These are phyloP conservation scores for Bryoglossum gracile DNA, from an alignment of 495 filamentous ascomycete genomes.

Conservation along the genomic window DNA sequence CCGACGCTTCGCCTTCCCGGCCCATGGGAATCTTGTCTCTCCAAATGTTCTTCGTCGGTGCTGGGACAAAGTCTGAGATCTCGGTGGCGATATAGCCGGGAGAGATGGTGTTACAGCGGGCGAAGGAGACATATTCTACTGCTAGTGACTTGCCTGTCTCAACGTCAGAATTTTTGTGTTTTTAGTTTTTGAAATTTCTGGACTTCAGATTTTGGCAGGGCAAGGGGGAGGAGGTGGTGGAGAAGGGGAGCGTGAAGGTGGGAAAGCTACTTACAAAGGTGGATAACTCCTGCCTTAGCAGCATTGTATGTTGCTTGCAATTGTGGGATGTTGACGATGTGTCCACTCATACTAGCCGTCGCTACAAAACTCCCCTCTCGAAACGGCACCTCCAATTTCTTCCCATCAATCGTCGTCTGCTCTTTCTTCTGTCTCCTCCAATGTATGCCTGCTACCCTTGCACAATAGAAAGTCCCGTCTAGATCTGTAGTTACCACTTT, in stretches of 20 bases:
- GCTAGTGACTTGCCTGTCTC: constrained; percentile 61
- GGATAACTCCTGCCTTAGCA: constrained; percentile 77
- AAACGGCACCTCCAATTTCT: constrained; percentile 54
- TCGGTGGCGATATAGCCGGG: constrained; percentile 87
- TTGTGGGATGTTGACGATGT: constrained; percentile 85
- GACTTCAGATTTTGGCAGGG: no score
- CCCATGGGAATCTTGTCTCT: constrained; percentile 80
- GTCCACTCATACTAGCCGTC: constrained; percentile 75
- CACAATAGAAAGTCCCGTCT: constrained; percentile 78
- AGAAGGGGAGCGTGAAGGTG: no score
- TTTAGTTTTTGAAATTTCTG: no score
- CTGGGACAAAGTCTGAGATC: constrained; percentile 64
- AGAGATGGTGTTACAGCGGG: constrained; percentile 72
- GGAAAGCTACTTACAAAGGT: constrained; percentile 57
- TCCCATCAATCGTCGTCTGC: constrained; percentile 57
- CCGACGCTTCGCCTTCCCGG: constrained; percentile 62
- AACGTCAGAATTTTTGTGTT: no score
- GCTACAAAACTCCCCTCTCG: constrained; percentile 67
- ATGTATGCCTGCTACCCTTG: constrained; percentile 64
- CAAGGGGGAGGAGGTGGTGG: no score
- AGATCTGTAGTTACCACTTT: constrained; percentile 68
- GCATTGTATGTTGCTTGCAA: constrained; percentile 82
- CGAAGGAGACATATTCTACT: constrained; percentile 82
- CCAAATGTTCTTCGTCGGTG: constrained; percentile 68
- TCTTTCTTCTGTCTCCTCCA: constrained; percentile 54